Evolutionary conservation across 2,329 filamentous ascomycete genomes (phyloP), one percentile per base, ranked within the genome.

Genomic region (Tolypocladium inflatum): DNA sequence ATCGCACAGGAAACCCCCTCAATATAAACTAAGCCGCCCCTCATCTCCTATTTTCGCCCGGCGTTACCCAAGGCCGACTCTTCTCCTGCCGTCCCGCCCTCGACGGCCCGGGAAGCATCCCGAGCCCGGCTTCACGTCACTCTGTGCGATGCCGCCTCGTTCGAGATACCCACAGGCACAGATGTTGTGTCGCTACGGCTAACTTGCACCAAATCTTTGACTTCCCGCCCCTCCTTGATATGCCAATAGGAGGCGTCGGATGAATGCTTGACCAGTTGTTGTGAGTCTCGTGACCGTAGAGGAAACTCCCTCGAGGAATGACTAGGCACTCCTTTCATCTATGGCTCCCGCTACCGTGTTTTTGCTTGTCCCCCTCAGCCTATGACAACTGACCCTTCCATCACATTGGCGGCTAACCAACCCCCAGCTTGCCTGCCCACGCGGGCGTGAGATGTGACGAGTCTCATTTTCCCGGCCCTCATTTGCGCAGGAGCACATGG

Each of bases 371-470:
- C 30, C 17, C 45, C 23, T 23, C 23, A 8, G 26, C 45, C 45
- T 33, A 26, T 50, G 45, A 50, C 19, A 9, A 19, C 45, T 15
- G 15, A 19, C 43, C 45, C 23, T 23, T 17, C 45, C 26, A 15
- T 50, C 45, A 50, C 45, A 50, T 30, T 50, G 26, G 45, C 45
- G 45, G n/a, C 45, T 10, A 19, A n/a, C n/a, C n/a, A 30, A 13
- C 21, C 43, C 43, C 35, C 35, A 13, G 35, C 11, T 23, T 33
- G 19, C 41, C 37, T 37, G 15, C 37, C 48, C n/a, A 35, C 21
- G 23, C 48, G 55, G 45, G 21, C 15, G 13, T 56, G 56, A 54
- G 41, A 58, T 55, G 42, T 58, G 56, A 58, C 52, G 10, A 38
- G 51, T 58, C 56, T 50, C 41, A 58, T 55, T 33, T 30, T 21